phyloP scores from a whole-genome alignment of 2,329 filamentous ascomycete genomes.

The Aureobasidium pullulans region DNA sequence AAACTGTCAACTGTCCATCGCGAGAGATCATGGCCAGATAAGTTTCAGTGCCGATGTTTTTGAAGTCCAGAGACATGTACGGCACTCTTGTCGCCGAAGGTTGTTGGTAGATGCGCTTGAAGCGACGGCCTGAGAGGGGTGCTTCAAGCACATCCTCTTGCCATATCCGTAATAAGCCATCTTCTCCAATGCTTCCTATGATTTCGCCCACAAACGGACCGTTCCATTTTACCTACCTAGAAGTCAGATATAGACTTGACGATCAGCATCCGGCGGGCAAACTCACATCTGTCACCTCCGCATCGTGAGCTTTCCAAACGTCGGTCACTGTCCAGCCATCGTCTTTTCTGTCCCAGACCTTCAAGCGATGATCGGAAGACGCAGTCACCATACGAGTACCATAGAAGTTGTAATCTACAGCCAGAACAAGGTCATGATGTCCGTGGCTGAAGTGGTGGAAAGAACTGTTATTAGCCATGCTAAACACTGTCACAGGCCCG shows the following conservation, averaged over 20 bases:
- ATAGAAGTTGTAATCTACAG: constrained; percentile 85
- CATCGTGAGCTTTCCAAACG: constrained; percentile 83
- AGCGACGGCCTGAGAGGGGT: constrained; percentile 66
- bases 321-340: constrained; percentile 77
- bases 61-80: constrained; percentile 75
- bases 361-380: constrained; percentile 85
- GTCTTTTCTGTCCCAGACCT: constrained; percentile 78
- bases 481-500: neutral
- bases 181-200: constrained; percentile 79
- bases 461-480: constrained; percentile 22
- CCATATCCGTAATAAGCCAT: constrained; percentile 88
- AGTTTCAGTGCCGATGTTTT: constrained; percentile 74
- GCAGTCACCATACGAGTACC: constrained; percentile 87
- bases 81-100: constrained; percentile 61
- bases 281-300: constrained; percentile 77
- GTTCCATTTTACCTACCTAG: constrained; percentile 76
- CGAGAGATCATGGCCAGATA: constrained; percentile 79
- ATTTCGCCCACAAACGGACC: constrained; percentile 83
- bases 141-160: constrained; percentile 78
- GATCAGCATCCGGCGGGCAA: neutral
- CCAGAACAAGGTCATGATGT: constrained; percentile 73
- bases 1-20: constrained; percentile 71
- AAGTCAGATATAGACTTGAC: neutral
- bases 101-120: constrained; percentile 61
- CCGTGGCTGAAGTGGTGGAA: constrained; percentile 61